A percentile compares a stretch with the other conserved stretches of the same genome.
Evolutionary conservation across 2,329 filamentous ascomycete genomes (phyloP).

Genomic region (Eutypa lata): DNA sequence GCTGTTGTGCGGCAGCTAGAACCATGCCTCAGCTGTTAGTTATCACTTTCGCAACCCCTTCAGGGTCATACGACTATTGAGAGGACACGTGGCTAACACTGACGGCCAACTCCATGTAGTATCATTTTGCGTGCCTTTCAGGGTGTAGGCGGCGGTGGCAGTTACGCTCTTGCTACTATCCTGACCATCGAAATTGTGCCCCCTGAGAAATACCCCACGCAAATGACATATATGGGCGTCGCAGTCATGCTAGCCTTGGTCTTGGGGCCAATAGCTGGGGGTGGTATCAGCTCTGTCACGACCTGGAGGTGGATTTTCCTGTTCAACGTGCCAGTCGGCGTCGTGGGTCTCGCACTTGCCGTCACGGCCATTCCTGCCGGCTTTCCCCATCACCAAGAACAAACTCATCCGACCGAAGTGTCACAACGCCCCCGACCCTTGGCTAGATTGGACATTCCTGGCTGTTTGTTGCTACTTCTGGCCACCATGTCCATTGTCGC

Average conservation of each 20-base stretch:
- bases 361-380: background rate
- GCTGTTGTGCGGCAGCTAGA: slow-evolving; percentile 1
- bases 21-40: slow-evolving; percentile 5
- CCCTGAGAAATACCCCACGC: background rate
- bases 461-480: slow-evolving; percentile 1
- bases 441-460: background rate
- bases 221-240: background rate
- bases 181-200: slow-evolving; percentile 3
- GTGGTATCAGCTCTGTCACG: background rate
- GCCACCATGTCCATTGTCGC: slow-evolving; percentile 1
- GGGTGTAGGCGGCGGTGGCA: background rate
- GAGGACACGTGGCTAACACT: background rate
- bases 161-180: slow-evolving; percentile 3
- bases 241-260: background rate
- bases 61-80: background rate
- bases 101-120: background rate
- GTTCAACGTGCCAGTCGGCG: slow-evolving; percentile 1
- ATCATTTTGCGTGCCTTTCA: slow-evolving; percentile 3
- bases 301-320: slow-evolving; percentile 2
- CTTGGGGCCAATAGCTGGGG: background rate
- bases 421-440: background rate
- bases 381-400: background rate
- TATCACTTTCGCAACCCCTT: background rate
- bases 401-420: no score
- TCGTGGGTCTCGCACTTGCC: background rate